Evolutionary conservation across 257 asterid species (phyloP), one percentile per base, ranked within the genome.

Genomic region (Linderniella brevidens): DNA sequence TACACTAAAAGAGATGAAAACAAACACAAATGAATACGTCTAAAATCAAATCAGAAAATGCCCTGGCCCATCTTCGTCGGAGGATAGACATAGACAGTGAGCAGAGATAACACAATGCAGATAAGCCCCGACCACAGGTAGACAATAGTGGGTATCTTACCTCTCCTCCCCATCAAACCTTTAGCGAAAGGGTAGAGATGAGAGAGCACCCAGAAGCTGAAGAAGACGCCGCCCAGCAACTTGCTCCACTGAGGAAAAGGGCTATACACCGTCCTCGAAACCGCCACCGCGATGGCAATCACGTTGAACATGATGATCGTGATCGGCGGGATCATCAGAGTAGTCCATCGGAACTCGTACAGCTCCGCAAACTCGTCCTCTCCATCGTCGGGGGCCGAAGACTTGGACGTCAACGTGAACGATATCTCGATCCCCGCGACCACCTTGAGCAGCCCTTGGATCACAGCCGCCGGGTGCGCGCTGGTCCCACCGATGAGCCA

Each of bases 401-500:
- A 75, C 37, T 87, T 87, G 0, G 97, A 83, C 0, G 97, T 87
- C 59, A 80, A 43, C 0, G 97, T 80, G 75, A 87, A 87, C 1
- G 87, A 77, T 15, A 87, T 82, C 11, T 87, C 88, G 9, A 86
- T 71, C 1, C 97, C 97, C 7, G 95, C 95, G 4, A 80, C 68
- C 10, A 87, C 97, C 60, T 87, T 87, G 46, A 87, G 51, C 8
- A 87, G 53, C 1, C 97, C 97, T 55, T 87, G 97, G 17, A 87
- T 36, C 17, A 87, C 97, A 2, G 95, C 95, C 0, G 93, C 83
- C 0, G 93, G 93, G 18, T 87, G 97, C 0, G 97, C 95, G 47
- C 95, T 87, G 3, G 95, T 87, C 12, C 97, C 97, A 5, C 93
- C 92, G 13, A 87, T 87, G 58, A 87, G 58, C 97, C 97, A 87